phyloP scores from a whole-genome alignment of 768 basidiomycete species.

The Porphyrellus cyaneotinctus region DNA sequence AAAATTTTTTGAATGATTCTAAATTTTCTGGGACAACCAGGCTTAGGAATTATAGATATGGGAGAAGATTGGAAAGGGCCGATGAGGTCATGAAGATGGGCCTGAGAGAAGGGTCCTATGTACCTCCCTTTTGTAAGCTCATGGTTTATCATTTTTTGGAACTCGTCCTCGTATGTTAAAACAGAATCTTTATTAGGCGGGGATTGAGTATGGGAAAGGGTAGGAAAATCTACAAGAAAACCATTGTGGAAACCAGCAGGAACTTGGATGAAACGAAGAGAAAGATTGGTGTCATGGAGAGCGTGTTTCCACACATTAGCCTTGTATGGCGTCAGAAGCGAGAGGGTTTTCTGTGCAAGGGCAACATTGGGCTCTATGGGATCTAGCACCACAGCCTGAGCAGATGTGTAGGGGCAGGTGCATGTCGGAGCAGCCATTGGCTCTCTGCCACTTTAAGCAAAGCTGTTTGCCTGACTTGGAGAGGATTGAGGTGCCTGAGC shows the following conservation, averaged over 20 bases:
- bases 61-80: neutral
- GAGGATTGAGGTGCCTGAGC: too few species aligned
- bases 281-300: neutral
- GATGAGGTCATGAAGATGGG: neutral
- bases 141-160: neutral
- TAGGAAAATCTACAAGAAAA: neutral
- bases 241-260: neutral
- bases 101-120: neutral
- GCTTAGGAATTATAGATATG: too few species aligned
- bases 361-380: neutral
- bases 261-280: neutral
- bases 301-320: neutral
- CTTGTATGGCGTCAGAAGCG: neutral
- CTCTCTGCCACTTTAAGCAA: neutral
- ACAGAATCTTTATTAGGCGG: neutral
- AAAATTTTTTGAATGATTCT: neutral
- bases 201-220: neutral
- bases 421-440: neutral
- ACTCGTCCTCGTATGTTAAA: neutral
- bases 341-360: neutral
- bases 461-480: too few species aligned
- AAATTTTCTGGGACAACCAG: neutral
- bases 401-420: neutral
- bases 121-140: neutral
- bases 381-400: neutral